Conservation (phyloP, 73 alveolate species). For the Effrenium voratum region DNA sequence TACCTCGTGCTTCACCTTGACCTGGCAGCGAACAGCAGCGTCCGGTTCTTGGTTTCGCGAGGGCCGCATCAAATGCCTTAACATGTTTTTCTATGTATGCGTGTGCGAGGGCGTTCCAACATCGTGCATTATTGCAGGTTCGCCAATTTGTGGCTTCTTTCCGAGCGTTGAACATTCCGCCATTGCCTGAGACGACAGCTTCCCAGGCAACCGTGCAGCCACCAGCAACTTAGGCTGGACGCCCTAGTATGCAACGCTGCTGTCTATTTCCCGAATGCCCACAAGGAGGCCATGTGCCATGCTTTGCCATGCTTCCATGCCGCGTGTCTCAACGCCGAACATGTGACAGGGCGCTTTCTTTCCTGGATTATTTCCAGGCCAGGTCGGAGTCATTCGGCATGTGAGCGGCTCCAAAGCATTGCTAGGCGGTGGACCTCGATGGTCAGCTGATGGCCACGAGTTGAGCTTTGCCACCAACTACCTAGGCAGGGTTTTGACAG, state of each 20-base stretch:
- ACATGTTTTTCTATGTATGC: too few species aligned
- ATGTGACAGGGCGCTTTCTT: slow-evolving; percentile 60
- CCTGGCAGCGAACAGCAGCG: slow-evolving; percentile 87
- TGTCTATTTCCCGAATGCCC: slow-evolving; percentile 84
- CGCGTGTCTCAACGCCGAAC: too few species aligned
- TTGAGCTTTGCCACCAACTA: slow-evolving; percentile 90
- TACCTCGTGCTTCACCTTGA: slow-evolving; percentile 68
- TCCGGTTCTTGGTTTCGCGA: background rate
- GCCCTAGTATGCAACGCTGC: slow-evolving; percentile 87
- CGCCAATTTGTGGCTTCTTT: slow-evolving; percentile 59
- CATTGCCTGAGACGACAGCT: background rate
- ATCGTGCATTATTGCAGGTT: slow-evolving; percentile 33
- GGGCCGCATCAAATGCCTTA: too few species aligned
- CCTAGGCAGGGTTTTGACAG: too few species aligned
- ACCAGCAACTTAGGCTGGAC: slow-evolving; percentile 52
- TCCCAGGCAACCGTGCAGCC: too few species aligned
- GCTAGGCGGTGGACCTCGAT: slow-evolving; percentile 83
- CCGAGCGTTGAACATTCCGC: slow-evolving; percentile 58
- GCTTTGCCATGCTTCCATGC: background rate
- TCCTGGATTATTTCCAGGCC: slow-evolving; percentile 84
- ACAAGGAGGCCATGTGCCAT: slow-evolving; percentile 38
- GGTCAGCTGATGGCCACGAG: slow-evolving; percentile 90
- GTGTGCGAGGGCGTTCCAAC: too few species aligned
- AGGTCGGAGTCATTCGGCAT: background rate
- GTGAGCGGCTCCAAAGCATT: background rate